Evolutionary conservation across 2,329 filamentous ascomycete species (phyloP).

Genomic region (Aspergillus phoenicis): DNA sequence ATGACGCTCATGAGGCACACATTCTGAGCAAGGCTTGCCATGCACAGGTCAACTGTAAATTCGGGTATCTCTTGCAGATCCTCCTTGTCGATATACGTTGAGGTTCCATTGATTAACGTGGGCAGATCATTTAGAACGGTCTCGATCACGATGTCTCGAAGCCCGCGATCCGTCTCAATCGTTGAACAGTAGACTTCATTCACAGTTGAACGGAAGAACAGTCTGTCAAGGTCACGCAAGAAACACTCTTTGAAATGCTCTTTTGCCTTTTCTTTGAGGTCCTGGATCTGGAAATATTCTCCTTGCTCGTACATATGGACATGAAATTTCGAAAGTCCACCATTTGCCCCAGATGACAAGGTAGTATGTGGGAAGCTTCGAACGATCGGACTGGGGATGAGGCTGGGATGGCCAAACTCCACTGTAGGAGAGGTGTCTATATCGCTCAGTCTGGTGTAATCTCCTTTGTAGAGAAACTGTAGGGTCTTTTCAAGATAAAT

Average conservation of each 20-base stretch:
- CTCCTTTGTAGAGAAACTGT: not conserved
- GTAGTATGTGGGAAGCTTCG: not conserved
- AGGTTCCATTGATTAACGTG: not conserved
- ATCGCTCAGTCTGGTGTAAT: not conserved
- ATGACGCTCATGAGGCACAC: not conserved
- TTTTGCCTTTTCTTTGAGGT: not conserved
- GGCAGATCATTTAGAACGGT: not conserved
- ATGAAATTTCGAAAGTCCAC: not conserved
- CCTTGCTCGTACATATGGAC: slow-evolving; percentile 4
- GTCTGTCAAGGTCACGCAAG: not conserved
- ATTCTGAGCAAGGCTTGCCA: not conserved
- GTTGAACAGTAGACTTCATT: slow-evolving; percentile 4
- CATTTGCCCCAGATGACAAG: not conserved
- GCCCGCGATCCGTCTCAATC: not conserved
- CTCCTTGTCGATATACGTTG: not conserved
- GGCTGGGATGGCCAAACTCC: not conserved
- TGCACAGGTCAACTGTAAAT: not conserved
- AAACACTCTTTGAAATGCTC: not conserved
- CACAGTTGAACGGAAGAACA: not conserved
- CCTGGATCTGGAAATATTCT: slow-evolving; percentile 3
- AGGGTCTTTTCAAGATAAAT: not conserved
- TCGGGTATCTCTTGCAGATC: not conserved
- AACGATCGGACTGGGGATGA: not conserved
- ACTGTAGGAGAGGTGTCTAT: not conserved
- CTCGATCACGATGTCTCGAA: not conserved